Evolutionary conservation across 345 rosid species (phyloP).

Genomic region (Atalantia buxifolia): DNA sequence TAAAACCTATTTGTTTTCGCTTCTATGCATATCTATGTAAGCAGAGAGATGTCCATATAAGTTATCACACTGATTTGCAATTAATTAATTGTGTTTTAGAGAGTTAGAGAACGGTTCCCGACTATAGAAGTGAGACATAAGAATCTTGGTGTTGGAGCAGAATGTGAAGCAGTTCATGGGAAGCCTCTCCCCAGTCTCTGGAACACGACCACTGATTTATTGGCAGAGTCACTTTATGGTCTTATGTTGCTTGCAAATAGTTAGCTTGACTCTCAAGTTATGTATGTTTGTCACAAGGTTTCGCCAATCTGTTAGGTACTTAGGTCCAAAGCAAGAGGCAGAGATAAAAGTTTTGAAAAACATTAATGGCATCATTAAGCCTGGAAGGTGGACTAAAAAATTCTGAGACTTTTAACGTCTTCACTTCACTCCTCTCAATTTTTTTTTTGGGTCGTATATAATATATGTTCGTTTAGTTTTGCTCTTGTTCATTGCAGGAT

Average conservation of each 20-base stretch:
- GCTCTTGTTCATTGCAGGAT: conserved; percentile 13
- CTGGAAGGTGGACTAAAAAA: neutral
- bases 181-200: conserved; percentile 49
- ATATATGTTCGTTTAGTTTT: neutral
- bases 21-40: neutral
- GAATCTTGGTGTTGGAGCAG: conserved; percentile 34
- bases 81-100: conserved; percentile 12
- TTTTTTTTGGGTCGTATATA: neutral
- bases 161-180: conserved; percentile 34
- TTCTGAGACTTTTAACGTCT: neutral
- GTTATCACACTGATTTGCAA: no score
- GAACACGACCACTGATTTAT: conserved; percentile 15
- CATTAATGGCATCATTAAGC: conserved; percentile 17
- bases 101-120: conserved; percentile 39
- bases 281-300: neutral
- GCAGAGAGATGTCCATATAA: neutral
- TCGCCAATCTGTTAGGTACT: neutral
- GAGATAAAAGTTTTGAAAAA: conserved; percentile 4
- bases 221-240: neutral
- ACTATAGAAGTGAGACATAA: conserved; percentile 39
- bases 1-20: neutral
- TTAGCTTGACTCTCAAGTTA: neutral
- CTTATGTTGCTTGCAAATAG: no score
- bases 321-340: conserved; percentile 7
- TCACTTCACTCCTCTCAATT: neutral